These are phyloP conservation scores for Hanseniaspora gamundiae DNA, from an alignment of 1,139 yeast species.

Conservation along the genomic window DNA sequence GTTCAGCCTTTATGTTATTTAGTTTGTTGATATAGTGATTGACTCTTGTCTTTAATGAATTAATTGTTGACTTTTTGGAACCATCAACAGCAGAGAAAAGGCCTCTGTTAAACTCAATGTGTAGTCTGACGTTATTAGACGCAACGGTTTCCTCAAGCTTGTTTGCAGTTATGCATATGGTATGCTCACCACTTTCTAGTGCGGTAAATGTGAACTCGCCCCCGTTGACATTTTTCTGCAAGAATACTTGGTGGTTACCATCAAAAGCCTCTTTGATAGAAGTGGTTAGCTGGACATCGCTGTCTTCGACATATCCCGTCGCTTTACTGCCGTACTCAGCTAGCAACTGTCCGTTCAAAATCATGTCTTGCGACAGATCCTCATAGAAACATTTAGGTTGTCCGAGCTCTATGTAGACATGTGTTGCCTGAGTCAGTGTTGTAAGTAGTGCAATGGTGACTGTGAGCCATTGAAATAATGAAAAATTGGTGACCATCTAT, in stretches of 20 bases:
- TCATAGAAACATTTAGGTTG: constrained; percentile 42
- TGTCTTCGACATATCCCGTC: constrained; percentile 11
- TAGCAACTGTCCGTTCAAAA: constrained; percentile 37
- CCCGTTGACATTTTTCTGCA: constrained; percentile 31
- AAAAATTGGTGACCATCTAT: too few relatives aligned
- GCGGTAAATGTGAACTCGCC: constrained; percentile 56
- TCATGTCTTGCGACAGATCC: constrained; percentile 37
- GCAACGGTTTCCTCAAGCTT: constrained; percentile 7
- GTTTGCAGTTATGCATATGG: constrained; percentile 44
- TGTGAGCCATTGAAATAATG: background rate
- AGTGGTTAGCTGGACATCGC: constrained; percentile 27
- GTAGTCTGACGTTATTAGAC: constrained; percentile 29
- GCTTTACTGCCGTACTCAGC: constrained; percentile 14
- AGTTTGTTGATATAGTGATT: constrained; percentile 35
- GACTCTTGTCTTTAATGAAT: constrained; percentile 32
- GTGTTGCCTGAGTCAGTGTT: constrained; percentile 1
- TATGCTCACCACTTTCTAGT: constrained; percentile 49
- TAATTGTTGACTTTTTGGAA: constrained; percentile 33
- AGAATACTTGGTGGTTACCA: constrained; percentile 43
- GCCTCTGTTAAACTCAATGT: constrained; percentile 38
- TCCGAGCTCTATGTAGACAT: constrained; percentile 15
- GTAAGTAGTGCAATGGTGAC: background rate
- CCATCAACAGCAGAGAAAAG: constrained; percentile 35
- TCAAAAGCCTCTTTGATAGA: constrained; percentile 48
- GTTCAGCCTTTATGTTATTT: constrained; percentile 40